Conservation (phyloP, 2,329 filamentous ascomycete genomes). For the Diaporthe sp. region DNA sequence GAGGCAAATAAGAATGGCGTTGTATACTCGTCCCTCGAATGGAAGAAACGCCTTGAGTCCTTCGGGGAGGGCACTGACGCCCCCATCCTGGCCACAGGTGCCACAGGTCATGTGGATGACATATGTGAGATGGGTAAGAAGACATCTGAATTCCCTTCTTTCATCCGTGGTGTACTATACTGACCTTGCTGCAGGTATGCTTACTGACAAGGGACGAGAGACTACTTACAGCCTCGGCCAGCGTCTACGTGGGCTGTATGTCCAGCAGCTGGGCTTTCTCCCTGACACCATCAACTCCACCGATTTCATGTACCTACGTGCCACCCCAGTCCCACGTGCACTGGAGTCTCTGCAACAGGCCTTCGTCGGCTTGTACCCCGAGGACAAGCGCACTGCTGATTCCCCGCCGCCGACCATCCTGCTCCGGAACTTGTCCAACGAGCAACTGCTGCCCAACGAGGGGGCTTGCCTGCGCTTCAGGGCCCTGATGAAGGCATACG, state of each 20-base stretch:
- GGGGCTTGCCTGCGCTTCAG: slow-evolving; percentile 80
- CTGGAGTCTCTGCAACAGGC: slow-evolving; percentile 84
- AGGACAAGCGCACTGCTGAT: slow-evolving; percentile 53
- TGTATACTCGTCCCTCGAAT: slow-evolving; percentile 65
- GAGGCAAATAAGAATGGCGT: slow-evolving; percentile 54
- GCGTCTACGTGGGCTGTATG: slow-evolving; percentile 79
- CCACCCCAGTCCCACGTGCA: slow-evolving; percentile 81
- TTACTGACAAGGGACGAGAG: slow-evolving; percentile 81
- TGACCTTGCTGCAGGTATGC: slow-evolving; percentile 61
- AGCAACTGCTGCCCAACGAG: slow-evolving; percentile 87
- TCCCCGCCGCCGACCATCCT: slow-evolving; percentile 77
- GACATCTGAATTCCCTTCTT: no score
- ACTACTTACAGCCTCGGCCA: slow-evolving; percentile 79
- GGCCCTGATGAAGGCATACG: slow-evolving; percentile 78
- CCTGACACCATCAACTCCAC: slow-evolving; percentile 66
- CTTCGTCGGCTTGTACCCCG: slow-evolving; percentile 82
- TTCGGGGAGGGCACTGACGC: slow-evolving; percentile 77
- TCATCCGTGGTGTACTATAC: not conserved
- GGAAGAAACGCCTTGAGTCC: slow-evolving; percentile 84
- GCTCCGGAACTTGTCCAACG: slow-evolving; percentile 74
- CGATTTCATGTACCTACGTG: slow-evolving; percentile 78
- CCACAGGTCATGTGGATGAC: slow-evolving; percentile 78
- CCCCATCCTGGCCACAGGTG: slow-evolving; percentile 78
- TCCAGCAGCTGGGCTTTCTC: slow-evolving; percentile 81
- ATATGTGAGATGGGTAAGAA: slow-evolving; percentile 77